Evolutionary conservation across 2,329 filamentous ascomycete species (phyloP).

Genomic region (Fusarium sp.): DNA sequence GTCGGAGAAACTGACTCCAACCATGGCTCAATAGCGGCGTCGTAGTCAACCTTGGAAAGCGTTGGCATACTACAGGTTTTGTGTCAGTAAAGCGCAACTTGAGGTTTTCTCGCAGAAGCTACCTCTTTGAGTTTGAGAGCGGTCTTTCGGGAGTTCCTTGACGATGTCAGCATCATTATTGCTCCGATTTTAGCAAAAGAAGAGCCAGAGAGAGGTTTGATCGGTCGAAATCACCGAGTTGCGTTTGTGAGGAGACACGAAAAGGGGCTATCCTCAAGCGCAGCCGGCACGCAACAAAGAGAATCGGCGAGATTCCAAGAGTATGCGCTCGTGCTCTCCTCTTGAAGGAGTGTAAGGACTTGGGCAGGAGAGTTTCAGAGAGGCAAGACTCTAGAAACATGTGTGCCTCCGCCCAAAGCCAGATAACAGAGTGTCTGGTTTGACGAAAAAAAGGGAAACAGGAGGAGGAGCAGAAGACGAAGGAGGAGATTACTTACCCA

Average conservation of each 20-base stretch:
- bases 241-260: not conserved
- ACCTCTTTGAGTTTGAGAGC: constrained; percentile 28
- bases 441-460: not conserved
- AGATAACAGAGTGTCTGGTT: not conserved
- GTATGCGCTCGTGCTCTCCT: too few species aligned
- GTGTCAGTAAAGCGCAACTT: constrained; percentile 4
- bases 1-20: constrained; percentile 5
- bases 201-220: not conserved
- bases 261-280: not conserved
- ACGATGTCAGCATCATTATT: not conserved
- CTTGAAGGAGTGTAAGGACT: not conserved
- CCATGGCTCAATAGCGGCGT: not conserved
- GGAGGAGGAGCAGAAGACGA: not conserved
- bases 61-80: constrained; percentile 15
- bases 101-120: not conserved
- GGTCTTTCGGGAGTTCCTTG: constrained; percentile 1
- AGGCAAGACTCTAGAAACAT: not conserved
- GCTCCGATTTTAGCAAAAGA: too few species aligned
- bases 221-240: not conserved
- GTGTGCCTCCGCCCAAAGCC: not conserved
- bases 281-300: not conserved
- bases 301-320: not conserved
- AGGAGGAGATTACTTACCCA: constrained; percentile 16
- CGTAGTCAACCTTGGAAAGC: not conserved
- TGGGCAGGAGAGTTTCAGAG: not conserved